phyloP scores from a whole-genome alignment of 352 stramenopile genomes.

The Pythium guiyangense region DNA sequence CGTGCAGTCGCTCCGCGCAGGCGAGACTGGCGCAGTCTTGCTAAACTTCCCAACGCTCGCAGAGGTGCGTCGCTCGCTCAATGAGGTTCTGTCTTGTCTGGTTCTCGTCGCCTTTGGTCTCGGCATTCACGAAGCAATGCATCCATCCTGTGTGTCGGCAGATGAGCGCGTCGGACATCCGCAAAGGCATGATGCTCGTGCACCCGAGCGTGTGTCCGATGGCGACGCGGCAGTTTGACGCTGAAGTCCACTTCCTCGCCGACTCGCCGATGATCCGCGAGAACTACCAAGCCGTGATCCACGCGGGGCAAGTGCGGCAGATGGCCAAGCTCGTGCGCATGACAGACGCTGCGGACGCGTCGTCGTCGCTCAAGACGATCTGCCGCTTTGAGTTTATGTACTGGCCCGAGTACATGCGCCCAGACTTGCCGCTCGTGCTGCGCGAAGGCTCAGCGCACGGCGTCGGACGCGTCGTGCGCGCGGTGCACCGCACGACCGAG shows the following conservation, averaged over 20 bases:
- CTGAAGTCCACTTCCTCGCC: constrained; percentile 14
- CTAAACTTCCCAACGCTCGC: constrained; percentile 32
- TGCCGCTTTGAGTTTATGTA: constrained; percentile 87
- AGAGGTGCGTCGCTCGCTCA: constrained; percentile 6
- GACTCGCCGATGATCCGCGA: constrained; percentile 51
- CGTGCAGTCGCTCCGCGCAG: constrained; percentile 44
- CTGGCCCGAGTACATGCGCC: constrained; percentile 80
- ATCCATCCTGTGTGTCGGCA: background rate
- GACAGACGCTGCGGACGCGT: constrained; percentile 7
- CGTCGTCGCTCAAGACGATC: constrained; percentile 31
- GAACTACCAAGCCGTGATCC: constrained; percentile 81
- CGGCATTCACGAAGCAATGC: too few species aligned
- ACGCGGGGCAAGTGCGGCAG: constrained; percentile 73
- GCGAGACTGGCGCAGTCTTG: constrained; percentile 65
- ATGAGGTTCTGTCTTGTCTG: too few species aligned
- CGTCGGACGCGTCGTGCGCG: constrained; percentile 60
- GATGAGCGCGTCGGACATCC: constrained; percentile 32
- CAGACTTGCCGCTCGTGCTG: constrained; percentile 70
- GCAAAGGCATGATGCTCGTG: constrained; percentile 16
- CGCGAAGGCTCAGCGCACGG: constrained; percentile 61
- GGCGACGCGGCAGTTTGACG: constrained; percentile 12
- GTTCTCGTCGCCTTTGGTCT: too few species aligned
- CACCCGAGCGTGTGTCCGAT: constrained; percentile 13
- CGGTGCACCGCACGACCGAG: constrained; percentile 43
- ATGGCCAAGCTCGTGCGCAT: constrained; percentile 77